These are phyloP conservation scores for Schizophyllum commune DNA, from an alignment of 1,284 basidiomycete genomes.

Conservation along the genomic window DNA sequence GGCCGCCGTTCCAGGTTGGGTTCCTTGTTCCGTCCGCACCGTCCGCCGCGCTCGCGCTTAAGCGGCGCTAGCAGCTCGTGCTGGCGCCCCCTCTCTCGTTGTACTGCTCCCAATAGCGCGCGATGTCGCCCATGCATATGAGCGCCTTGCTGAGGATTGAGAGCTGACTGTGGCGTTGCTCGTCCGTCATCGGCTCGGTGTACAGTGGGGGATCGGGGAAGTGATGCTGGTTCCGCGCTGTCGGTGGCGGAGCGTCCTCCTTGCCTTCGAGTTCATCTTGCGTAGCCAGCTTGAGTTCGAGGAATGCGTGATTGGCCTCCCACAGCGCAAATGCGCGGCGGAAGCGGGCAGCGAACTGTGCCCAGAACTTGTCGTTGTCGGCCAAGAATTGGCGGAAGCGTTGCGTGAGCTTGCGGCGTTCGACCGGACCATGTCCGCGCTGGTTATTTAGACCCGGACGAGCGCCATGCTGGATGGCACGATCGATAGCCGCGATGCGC, in stretches of 20 bases:
- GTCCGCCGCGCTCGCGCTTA: conserved; percentile 34
- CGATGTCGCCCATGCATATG: conserved; percentile 90
- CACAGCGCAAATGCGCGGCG: conserved; percentile 60
- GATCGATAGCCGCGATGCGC: conserved; percentile 63
- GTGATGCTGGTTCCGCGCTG: not conserved
- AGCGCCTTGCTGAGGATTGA: conserved; percentile 81
- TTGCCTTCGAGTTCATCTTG: conserved; percentile 23
- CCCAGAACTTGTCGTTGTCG: conserved; percentile 87
- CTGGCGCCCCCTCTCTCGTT: conserved; percentile 60
- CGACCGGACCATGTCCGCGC: conserved; percentile 46
- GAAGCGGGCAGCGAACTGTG: conserved; percentile 64
- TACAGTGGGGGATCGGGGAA: not conserved
- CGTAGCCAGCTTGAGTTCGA: conserved; percentile 45
- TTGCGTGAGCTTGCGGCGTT: conserved; percentile 79
- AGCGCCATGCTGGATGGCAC: conserved; percentile 38
- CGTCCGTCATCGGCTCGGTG: conserved; percentile 18
- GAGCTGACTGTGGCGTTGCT: not conserved
- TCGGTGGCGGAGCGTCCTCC: conserved; percentile 18
- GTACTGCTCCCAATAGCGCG: conserved; percentile 89
- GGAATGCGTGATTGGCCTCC: conserved; percentile 50
- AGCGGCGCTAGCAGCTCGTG: conserved; percentile 22
- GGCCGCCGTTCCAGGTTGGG: conserved; percentile 37
- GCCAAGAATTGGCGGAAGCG: conserved; percentile 82
- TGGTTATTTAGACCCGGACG: conserved; percentile 31
- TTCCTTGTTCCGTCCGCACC: conserved; percentile 32